phyloP scores from a whole-genome alignment of 1,139 yeast species.

The Yamadazyma mexicana region DNA sequence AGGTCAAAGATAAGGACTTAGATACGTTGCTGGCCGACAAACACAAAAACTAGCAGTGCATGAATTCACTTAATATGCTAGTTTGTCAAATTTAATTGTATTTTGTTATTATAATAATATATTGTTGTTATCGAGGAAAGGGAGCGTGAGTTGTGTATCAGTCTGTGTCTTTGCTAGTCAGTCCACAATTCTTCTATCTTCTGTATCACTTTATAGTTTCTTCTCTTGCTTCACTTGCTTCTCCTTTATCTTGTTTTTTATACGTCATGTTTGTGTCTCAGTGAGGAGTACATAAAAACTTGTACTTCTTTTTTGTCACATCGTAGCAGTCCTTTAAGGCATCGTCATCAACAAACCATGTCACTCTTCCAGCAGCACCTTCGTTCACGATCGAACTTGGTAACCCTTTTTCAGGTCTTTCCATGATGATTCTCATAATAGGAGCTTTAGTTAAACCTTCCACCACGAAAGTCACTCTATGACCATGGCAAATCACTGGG shows the following conservation, averaged over 20 bases:
- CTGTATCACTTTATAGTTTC: too few relatives aligned
- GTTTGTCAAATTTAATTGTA: too few relatives aligned
- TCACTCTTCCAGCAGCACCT: slow-evolving; percentile 93
- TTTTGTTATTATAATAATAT: too few relatives aligned
- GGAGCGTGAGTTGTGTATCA: too few relatives aligned
- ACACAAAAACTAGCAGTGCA: too few relatives aligned
- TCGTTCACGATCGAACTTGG: slow-evolving; percentile 95
- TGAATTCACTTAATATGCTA: too few relatives aligned
- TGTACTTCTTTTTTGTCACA: slow-evolving; percentile 74
- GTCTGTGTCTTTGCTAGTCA: too few relatives aligned
- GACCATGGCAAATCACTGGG: slow-evolving; percentile 94
- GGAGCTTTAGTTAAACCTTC: slow-evolving; percentile 97
- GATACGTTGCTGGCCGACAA: too few relatives aligned
- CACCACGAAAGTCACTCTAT: slow-evolving; percentile 88
- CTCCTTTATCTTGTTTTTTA: background rate
- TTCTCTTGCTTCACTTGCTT: background rate
- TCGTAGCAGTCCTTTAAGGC: slow-evolving; percentile 82
- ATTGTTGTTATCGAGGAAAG: too few relatives aligned
- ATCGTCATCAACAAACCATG: slow-evolving; percentile 97
- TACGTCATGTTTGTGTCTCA: background rate
- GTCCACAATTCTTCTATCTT: too few relatives aligned
- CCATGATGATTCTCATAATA: slow-evolving; percentile 88
- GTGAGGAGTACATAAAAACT: slow-evolving; percentile 41
- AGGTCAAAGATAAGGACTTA: too few relatives aligned
- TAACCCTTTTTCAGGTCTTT: slow-evolving; percentile 93